Conservation (phyloP, 495 filamentous ascomycete species). For the Neurospora africana region DNA sequence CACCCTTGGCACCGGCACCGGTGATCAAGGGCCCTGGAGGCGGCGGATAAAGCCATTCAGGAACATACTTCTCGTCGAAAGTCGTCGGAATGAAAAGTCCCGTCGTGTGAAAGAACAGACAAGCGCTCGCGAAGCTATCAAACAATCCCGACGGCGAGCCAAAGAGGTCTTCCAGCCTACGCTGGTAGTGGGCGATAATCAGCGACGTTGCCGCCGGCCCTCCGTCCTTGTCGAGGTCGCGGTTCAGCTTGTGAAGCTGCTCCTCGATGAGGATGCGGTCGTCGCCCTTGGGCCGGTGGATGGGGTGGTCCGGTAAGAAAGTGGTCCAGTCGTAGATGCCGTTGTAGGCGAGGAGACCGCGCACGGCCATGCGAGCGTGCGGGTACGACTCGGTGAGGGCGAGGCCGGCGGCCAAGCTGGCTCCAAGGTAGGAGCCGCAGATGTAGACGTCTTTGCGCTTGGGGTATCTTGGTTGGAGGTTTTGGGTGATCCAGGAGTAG, state of each 20-base stretch:
- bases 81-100: conserved; percentile 26
- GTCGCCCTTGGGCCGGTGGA: conserved; percentile 13
- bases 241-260: not conserved
- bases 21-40: not conserved
- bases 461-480: conserved; percentile 17
- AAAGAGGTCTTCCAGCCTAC: conserved; percentile 24
- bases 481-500: conserved; percentile 33
- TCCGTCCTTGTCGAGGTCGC: not conserved
- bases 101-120: conserved; percentile 42
- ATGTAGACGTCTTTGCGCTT: conserved; percentile 31
- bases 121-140: conserved; percentile 43
- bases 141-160: conserved; percentile 29
- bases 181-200: not conserved
- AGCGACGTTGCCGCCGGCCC: not conserved
- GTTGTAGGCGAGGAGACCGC: conserved; percentile 37
- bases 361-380: conserved; percentile 25
- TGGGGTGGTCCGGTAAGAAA: conserved; percentile 34
- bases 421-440: conserved; percentile 41
- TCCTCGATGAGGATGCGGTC: not conserved
- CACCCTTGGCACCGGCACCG: conserved; percentile 1
- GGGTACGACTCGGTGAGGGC: conserved; percentile 36
- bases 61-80: conserved; percentile 16
- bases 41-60: not conserved
- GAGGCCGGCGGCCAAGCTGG: conserved; percentile 36
- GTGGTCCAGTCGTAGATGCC: conserved; percentile 46